Conservation (phyloP, 108 stramenopile species). For the Tribonema minus region DNA sequence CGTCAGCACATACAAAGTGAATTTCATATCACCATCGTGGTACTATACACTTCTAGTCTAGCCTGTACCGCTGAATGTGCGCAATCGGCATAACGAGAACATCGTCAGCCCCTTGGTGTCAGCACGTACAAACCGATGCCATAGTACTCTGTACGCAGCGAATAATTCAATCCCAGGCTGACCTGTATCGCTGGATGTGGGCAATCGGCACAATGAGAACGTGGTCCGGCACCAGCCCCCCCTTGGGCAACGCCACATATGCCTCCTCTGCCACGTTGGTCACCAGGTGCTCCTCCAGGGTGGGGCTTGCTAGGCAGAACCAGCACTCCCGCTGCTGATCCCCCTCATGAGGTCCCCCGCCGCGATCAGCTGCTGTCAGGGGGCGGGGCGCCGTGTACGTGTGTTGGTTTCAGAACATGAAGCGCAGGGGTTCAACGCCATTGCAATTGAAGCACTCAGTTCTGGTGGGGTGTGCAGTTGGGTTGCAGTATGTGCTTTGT, state of each 20-base stretch:
- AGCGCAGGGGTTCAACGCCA: too few relatives aligned
- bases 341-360: background rate
- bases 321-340: slow-evolving; percentile 25
- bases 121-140: too few relatives aligned
- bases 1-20: too few relatives aligned
- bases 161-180: too few relatives aligned
- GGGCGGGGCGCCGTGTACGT: background rate
- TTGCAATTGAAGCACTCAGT: background rate
- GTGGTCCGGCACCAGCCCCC: slow-evolving; percentile 25
- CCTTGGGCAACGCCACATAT: slow-evolving; percentile 28
- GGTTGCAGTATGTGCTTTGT: background rate
- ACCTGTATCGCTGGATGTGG: slow-evolving; percentile 36
- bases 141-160: too few relatives aligned
- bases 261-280: slow-evolving; percentile 13
- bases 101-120: slow-evolving; percentile 12
- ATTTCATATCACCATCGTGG: too few relatives aligned
- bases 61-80: slow-evolving; percentile 34
- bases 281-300: slow-evolving; percentile 23
- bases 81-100: slow-evolving; percentile 22
- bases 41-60: too few relatives aligned
- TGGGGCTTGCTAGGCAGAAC: slow-evolving; percentile 26
- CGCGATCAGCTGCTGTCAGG: background rate
- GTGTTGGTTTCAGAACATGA: too few relatives aligned
- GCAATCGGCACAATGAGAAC: slow-evolving; percentile 32
- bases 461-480: background rate